Conservation (phyloP, 116 monocot genomes). For the Zostera marina region DNA sequence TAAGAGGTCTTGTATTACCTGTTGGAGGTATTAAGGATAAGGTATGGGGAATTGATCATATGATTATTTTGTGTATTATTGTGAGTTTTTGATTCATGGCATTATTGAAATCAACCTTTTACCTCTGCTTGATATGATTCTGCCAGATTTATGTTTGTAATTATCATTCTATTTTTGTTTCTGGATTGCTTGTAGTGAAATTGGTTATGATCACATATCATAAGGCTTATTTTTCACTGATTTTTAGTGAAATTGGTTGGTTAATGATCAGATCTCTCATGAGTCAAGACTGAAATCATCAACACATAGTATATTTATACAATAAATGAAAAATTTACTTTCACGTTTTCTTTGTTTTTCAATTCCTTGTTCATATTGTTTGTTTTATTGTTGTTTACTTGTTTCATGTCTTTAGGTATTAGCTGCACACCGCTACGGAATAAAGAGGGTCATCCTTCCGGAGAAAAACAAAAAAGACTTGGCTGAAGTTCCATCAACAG, state of each 20-base stretch:
- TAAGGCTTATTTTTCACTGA: background rate
- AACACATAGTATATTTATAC: no score
- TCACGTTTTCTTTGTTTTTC: no score
- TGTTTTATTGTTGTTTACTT: background rate
- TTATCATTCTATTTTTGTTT: background rate
- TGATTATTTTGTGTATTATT: conserved; percentile 3
- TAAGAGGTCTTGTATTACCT: conserved; percentile 90
- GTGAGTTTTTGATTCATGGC: background rate
- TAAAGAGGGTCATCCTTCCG: conserved; percentile 94
- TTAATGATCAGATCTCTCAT: no score
- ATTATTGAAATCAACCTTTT: background rate
- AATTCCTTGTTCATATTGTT: background rate
- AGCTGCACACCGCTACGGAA: conserved; percentile 88
- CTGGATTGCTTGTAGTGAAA: background rate
- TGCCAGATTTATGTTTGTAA: background rate
- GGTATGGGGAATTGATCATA: conserved; percentile 22
- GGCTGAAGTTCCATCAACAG: conserved; percentile 65
- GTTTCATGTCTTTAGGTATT: conserved; percentile 38
- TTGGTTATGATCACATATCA: background rate
- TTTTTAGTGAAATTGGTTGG: no score
- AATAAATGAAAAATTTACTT: no score
- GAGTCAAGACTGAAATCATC: no score
- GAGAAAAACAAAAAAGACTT: conserved; percentile 86
- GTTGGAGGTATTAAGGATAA: conserved; percentile 98
- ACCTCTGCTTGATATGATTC: background rate